A percentile compares a stretch with the other conserved stretches of the same genome.
phyloP scores from a whole-genome alignment of 371 early-diverging fungal genomes.

The Lichtheimia corymbifera region DNA sequence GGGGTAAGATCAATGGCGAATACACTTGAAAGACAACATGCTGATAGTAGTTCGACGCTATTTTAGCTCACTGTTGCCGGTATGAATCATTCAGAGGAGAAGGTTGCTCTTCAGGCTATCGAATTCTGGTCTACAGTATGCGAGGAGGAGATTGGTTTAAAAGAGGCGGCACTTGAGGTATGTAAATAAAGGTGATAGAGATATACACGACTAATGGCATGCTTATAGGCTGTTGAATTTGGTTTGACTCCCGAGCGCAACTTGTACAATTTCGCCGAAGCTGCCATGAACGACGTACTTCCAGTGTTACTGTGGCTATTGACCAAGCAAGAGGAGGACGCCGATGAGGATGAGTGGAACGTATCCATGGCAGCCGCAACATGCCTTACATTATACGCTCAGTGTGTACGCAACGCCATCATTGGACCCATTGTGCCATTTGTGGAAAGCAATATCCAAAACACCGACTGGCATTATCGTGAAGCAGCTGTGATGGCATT shows the following conservation, averaged over 20 bases:
- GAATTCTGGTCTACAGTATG: conserved; percentile 99
- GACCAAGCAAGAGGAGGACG: conserved; percentile 94
- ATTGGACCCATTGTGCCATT: conserved; percentile 86
- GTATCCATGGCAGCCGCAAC: conserved; percentile 95
- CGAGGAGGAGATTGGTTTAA: conserved; percentile 86
- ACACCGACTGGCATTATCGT: conserved; percentile 87
- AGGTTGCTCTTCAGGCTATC: conserved; percentile 92
- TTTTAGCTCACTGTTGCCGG: conserved; percentile 81
- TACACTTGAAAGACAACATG: neutral
- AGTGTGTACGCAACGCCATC: conserved; percentile 76
- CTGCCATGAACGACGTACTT: conserved; percentile 75
- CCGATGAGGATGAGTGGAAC: conserved; percentile 98
- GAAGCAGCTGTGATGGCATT: conserved; percentile 98
- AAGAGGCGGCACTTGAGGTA: conserved; percentile 48
- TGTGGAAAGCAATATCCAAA: conserved; percentile 82
- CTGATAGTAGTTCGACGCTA: neutral
- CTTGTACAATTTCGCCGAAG: conserved; percentile 77
- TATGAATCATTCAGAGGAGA: conserved; percentile 81
- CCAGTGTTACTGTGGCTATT: conserved; percentile 87
- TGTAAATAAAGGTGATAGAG: neutral
- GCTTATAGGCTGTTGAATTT: conserved; percentile 52
- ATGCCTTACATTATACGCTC: conserved; percentile 86
- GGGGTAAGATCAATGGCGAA: conserved; percentile 52
- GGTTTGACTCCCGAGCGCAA: conserved; percentile 56
- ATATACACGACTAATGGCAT: neutral